Evolutionary conservation across 768 basidiomycete genomes (phyloP).

Genomic region (Scleroderma citrinum): DNA sequence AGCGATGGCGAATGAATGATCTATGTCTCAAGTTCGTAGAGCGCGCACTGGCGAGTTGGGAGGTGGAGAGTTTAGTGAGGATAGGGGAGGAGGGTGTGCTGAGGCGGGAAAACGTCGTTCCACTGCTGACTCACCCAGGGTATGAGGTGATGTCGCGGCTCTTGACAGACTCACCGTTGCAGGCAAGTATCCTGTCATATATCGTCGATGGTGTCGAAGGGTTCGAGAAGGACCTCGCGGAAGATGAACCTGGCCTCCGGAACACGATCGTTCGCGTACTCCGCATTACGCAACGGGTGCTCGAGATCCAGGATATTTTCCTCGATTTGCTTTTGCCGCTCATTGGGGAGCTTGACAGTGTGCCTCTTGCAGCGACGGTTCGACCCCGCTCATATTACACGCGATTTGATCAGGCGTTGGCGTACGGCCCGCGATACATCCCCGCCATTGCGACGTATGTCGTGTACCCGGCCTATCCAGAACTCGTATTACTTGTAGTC

Average conservation of each 20-base stretch:
- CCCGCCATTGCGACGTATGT: slow-evolving; percentile 82
- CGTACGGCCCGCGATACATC: slow-evolving; percentile 64
- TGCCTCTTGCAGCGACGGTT: slow-evolving; percentile 46
- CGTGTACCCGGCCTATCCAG: slow-evolving; percentile 58
- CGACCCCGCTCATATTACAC: slow-evolving; percentile 67
- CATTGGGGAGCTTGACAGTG: slow-evolving; percentile 58
- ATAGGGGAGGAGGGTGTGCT: slow-evolving; percentile 46
- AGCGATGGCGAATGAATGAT: slow-evolving; percentile 86
- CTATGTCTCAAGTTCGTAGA: slow-evolving; percentile 82
- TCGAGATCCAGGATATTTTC: slow-evolving; percentile 87
- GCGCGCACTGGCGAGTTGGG: slow-evolving; percentile 73
- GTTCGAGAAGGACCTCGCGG: slow-evolving; percentile 63
- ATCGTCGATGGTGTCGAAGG: slow-evolving; percentile 76
- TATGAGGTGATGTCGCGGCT: slow-evolving; percentile 80
- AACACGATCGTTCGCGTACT: slow-evolving; percentile 75
- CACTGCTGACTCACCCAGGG: slow-evolving; percentile 73
- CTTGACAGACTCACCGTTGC: slow-evolving; percentile 66
- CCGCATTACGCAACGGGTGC: slow-evolving; percentile 70
- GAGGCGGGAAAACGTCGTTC: slow-evolving; percentile 48
- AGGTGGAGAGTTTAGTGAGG: slow-evolving; percentile 66
- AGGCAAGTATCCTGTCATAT: slow-evolving; percentile 69
- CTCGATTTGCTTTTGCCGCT: slow-evolving; percentile 81
- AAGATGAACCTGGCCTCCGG: slow-evolving; percentile 66
- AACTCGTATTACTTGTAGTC: slow-evolving; percentile 70
- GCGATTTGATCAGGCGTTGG: slow-evolving; percentile 67